phyloP scores from a whole-genome alignment of 2,329 filamentous ascomycete genomes.

The Talaromyces sp. region DNA sequence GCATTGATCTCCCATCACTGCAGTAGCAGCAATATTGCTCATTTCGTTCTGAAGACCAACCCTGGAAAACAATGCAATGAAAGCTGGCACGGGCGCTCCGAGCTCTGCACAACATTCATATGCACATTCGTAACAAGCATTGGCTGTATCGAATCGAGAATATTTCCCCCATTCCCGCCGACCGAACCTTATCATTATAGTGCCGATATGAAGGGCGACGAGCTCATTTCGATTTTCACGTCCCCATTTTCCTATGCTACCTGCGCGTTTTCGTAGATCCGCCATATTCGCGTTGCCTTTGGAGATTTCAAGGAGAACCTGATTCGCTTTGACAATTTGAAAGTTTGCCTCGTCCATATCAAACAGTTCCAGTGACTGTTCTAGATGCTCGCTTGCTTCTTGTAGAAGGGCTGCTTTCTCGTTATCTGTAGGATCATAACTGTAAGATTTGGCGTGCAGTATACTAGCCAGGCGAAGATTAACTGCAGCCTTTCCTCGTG shows the following conservation, averaged over 20 bases:
- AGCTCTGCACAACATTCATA: conserved; percentile 21
- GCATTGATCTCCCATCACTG: conserved; percentile 20
- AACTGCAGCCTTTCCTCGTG: conserved; percentile 23
- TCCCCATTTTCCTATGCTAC: conserved; percentile 23
- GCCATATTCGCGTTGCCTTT: conserved; percentile 12
- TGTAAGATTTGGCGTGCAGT: conserved; percentile 21
- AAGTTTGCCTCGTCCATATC: conserved; percentile 22
- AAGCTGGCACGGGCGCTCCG: conserved; percentile 20
- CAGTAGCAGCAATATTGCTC: conserved; percentile 19
- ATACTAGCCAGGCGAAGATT: conserved; percentile 25
- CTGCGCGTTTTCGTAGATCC: conserved; percentile 17
- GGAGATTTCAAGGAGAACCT: conserved; percentile 23
- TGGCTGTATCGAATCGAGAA: conserved; percentile 22
- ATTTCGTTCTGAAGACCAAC: conserved; percentile 21
- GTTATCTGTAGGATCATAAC: neutral
- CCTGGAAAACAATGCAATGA: conserved; percentile 22
- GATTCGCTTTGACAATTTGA: conserved; percentile 23
- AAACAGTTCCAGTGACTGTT: conserved; percentile 19
- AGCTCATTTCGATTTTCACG: conserved; percentile 21
- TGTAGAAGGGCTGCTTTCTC: neutral
- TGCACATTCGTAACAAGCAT: conserved; percentile 23
- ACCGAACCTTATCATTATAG: conserved; percentile 22
- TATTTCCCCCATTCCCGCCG: conserved; percentile 24
- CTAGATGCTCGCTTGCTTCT: conserved; percentile 14
- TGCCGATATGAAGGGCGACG: conserved; percentile 21